Conservation (phyloP, 2,329 filamentous ascomycete genomes). For the Fusarium transvaalense region DNA sequence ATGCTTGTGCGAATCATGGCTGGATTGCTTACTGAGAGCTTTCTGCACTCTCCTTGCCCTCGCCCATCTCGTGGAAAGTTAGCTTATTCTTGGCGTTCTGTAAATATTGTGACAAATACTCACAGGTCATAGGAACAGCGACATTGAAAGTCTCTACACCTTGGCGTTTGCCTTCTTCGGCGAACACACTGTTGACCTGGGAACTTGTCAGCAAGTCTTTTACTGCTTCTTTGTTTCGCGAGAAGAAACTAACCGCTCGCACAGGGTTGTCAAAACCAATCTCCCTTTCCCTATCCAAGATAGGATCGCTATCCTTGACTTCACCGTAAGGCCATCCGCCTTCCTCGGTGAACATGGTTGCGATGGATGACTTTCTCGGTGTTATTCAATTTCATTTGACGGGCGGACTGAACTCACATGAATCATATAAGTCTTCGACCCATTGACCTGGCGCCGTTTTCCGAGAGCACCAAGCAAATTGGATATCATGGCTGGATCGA, state of each 20-base stretch:
- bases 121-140: constrained; percentile 48
- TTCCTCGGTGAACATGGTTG: constrained; percentile 46
- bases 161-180: constrained; percentile 47
- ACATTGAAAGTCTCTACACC: constrained; percentile 51
- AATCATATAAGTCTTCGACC: constrained; percentile 50
- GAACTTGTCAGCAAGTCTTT: not conserved
- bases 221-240: accelerated
- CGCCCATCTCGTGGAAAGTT: constrained; percentile 48
- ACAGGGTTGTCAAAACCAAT: constrained; percentile 46
- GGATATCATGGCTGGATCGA: constrained; percentile 43
- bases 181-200: constrained; percentile 49
- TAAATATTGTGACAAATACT: constrained; percentile 5
- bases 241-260: constrained; percentile 45
- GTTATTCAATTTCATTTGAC: not conserved
- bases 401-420: constrained; percentile 45
- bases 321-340: constrained; percentile 51
- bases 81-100: not conserved
- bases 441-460: constrained; percentile 45
- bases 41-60: constrained; percentile 51
- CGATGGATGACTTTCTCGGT: constrained; percentile 46
- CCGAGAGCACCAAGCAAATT: constrained; percentile 53
- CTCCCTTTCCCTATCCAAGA: constrained; percentile 50
- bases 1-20: constrained; percentile 49
- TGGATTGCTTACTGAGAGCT: constrained; percentile 53
- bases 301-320: constrained; percentile 49